These are phyloP conservation scores for Claviceps africana DNA, from an alignment of 2,329 filamentous ascomycete species.

Conservation along the genomic window DNA sequence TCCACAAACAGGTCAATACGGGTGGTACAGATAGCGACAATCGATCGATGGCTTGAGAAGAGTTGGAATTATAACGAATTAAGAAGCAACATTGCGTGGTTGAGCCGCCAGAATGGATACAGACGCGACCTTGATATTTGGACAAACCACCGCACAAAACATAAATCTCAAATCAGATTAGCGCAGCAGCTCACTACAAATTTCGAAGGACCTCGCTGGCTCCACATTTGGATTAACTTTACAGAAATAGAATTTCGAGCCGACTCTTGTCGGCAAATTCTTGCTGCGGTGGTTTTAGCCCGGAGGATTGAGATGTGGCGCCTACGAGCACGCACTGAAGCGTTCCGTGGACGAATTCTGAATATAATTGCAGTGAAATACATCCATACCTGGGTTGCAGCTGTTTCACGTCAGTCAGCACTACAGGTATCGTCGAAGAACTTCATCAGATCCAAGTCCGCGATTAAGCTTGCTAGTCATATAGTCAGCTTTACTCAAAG, in stretches of 20 bases:
- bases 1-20: neutral
- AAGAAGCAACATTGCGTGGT: neutral
- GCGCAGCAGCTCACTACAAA: slow-evolving; percentile 7
- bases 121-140: neutral
- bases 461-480: neutral
- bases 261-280: slow-evolving; percentile 10
- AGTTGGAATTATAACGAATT: neutral
- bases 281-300: slow-evolving; percentile 10
- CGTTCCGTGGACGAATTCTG: slow-evolving; percentile 20
- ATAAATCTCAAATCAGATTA: slow-evolving; percentile 1
- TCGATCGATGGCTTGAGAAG: neutral
- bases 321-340: slow-evolving; percentile 18
- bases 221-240: slow-evolving; percentile 19
- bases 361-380: slow-evolving; percentile 15
- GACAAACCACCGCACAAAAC: neutral
- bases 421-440: neutral
- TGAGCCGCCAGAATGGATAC: neutral
- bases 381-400: slow-evolving; percentile 17
- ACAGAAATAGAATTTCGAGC: slow-evolving; percentile 15
- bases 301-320: slow-evolving; percentile 19
- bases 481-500: neutral
- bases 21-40: neutral
- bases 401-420: neutral
- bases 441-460: neutral
- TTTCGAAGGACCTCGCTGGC: slow-evolving; percentile 11